A percentile compares a stretch with the other conserved stretches of the same genome.
Conservation (phyloP, 371 early-diverging fungal genomes). For the Mucor plumbeus region DNA sequence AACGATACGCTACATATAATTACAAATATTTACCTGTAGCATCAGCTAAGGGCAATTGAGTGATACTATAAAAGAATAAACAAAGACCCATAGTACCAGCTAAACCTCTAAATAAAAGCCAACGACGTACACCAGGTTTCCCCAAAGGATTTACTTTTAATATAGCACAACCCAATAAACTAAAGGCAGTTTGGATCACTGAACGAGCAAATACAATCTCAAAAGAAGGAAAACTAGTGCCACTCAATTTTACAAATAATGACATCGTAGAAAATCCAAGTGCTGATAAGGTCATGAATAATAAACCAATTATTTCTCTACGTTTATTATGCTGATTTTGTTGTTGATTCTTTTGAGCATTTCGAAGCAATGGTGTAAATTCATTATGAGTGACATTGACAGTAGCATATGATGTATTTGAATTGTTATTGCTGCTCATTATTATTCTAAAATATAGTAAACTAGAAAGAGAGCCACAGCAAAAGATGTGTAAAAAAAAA, state of each 20-base stretch:
- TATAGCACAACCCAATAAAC: slow-evolving; percentile 55
- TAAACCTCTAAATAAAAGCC: slow-evolving; percentile 69
- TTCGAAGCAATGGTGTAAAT: slow-evolving; percentile 15
- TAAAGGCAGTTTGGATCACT: slow-evolving; percentile 62
- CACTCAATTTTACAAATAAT: slow-evolving; percentile 70
- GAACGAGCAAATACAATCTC: slow-evolving; percentile 78
- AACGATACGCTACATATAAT: too few species aligned
- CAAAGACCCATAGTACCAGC: slow-evolving; percentile 72
- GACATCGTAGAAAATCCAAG: slow-evolving; percentile 76
- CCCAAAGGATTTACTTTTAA: slow-evolving; percentile 65
- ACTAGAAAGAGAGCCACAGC: not conserved
- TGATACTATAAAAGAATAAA: slow-evolving; percentile 75
- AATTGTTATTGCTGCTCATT: not conserved
- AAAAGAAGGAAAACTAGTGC: slow-evolving; percentile 59
- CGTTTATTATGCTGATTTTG: not conserved
- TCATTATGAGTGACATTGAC: slow-evolving; percentile 7
- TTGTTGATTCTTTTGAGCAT: not conserved
- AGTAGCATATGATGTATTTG: not conserved
- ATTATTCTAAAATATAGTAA: not conserved
- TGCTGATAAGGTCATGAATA: slow-evolving; percentile 65
- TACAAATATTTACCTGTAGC: slow-evolving; percentile 59
- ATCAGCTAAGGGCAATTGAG: slow-evolving; percentile 73
- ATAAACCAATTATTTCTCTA: slow-evolving; percentile 48
- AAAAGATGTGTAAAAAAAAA: not conserved
- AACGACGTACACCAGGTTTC: slow-evolving; percentile 46